Evolutionary conservation across 208 protist genomes (phyloP).

Genomic region (Acanthamoeba sp.): DNA sequence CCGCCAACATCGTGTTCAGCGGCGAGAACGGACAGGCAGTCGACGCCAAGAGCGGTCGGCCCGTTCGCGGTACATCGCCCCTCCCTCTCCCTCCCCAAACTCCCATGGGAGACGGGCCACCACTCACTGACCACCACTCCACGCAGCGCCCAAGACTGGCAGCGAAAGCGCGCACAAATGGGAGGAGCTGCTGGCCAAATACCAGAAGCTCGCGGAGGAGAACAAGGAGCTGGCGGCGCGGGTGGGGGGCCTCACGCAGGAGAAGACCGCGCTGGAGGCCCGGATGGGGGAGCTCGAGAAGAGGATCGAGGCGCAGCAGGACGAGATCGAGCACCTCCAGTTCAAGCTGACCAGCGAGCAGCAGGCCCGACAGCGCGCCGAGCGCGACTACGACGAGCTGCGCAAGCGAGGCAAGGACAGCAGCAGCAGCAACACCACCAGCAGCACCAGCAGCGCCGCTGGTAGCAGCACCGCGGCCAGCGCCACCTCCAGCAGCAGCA

Average conservation of each 20-base stretch:
- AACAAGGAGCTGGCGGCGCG: background rate
- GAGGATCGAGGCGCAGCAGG: background rate
- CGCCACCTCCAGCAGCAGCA: background rate
- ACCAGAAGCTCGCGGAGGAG: constrained; percentile 36
- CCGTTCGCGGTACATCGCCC: background rate
- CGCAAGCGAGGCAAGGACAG: background rate
- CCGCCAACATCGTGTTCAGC: background rate
- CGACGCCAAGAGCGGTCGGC: background rate
- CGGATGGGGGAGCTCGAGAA: background rate
- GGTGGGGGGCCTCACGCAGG: background rate
- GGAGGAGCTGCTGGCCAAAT: constrained; percentile 32
- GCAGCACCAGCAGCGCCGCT: background rate
- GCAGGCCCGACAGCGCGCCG: constrained; percentile 8
- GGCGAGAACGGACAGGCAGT: constrained; percentile 1
- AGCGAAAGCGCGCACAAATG: background rate
- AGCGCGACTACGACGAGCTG: constrained; percentile 7
- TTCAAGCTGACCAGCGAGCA: background rate
- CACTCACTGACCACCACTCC: background rate
- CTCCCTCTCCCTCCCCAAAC: no score
- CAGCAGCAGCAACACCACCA: background rate
- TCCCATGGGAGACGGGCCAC: background rate
- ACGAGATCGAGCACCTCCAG: constrained; percentile 5
- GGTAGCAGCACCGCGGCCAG: background rate
- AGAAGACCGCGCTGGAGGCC: background rate
- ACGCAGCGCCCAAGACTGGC: background rate